Percentiles rank a stretch among this genome's conserved stretches.
These are phyloP conservation scores for Phytophthora megakarya DNA, from an alignment of 352 stramenopile species.

Conservation along the genomic window DNA sequence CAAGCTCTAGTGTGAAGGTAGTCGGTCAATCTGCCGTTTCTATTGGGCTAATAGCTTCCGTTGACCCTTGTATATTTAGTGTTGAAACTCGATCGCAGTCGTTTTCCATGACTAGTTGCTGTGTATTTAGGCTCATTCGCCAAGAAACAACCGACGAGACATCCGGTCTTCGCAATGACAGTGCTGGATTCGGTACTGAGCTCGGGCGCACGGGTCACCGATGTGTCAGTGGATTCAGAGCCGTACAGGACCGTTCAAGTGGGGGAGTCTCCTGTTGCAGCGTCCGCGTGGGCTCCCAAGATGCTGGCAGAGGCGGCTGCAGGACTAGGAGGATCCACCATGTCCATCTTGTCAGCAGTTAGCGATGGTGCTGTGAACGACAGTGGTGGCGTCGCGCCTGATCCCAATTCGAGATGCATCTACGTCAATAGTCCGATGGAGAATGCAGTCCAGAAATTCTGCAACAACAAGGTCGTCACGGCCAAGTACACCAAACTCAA, in stretches of 20 bases:
- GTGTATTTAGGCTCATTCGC: constrained; percentile 34
- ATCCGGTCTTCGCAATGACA: too few relatives aligned
- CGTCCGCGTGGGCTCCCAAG: constrained; percentile 30
- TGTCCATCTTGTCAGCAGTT: constrained; percentile 34
- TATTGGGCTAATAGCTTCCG: neutral
- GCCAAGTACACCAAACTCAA: constrained; percentile 90
- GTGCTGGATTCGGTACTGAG: constrained; percentile 28
- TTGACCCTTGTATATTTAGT: constrained; percentile 33
- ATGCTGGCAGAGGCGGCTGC: constrained; percentile 34
- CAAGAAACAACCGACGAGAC: constrained; percentile 27
- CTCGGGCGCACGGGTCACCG: constrained; percentile 22
- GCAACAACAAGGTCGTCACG: constrained; percentile 82
- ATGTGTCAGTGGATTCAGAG: constrained; percentile 37
- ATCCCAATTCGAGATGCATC: constrained; percentile 65
- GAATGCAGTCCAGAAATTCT: constrained; percentile 66
- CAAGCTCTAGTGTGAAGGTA: constrained; percentile 48
- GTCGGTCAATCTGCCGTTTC: neutral
- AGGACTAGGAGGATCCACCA: constrained; percentile 31
- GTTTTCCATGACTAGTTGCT: constrained; percentile 25
- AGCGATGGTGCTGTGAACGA: constrained; percentile 21
- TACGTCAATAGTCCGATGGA: constrained; percentile 69
- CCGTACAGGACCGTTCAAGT: constrained; percentile 34
- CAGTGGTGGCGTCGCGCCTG: constrained; percentile 21
- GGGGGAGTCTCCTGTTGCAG: constrained; percentile 20
- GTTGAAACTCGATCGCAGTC: constrained; percentile 19